phyloP scores from a whole-genome alignment of 441 rosid species.

The Corymbia calophylla region DNA sequence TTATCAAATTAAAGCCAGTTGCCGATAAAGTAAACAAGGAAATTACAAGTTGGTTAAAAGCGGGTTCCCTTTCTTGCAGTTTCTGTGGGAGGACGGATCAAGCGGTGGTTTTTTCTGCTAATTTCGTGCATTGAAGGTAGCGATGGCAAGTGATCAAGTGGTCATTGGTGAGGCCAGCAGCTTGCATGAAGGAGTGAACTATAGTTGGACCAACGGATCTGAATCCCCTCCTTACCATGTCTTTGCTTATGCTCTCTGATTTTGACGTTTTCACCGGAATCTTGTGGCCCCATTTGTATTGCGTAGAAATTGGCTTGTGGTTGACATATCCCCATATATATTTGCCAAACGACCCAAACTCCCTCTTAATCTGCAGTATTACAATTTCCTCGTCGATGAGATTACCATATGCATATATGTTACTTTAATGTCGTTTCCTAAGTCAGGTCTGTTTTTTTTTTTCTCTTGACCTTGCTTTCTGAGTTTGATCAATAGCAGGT shows the following conservation, averaged over 20 bases:
- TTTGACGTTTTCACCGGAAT: conserved; percentile 84
- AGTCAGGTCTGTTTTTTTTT: background rate
- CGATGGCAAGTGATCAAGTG: conserved; percentile 65
- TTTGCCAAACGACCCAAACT: conserved; percentile 61
- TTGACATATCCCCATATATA: conserved; percentile 82
- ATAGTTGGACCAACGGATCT: conserved; percentile 77
- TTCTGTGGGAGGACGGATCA: background rate
- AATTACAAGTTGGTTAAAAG: background rate
- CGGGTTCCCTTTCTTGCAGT: background rate
- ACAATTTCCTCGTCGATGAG: background rate
- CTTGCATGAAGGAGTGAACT: conserved; percentile 89
- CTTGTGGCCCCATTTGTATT: conserved; percentile 67
- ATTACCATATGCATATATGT: background rate
- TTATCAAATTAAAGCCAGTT: conserved; percentile 2
- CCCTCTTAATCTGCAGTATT: conserved; percentile 34
- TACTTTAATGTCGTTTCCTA: too few relatives aligned
- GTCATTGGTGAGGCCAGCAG: conserved; percentile 81
- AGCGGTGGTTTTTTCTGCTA: conserved; percentile 8
- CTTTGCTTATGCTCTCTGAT: conserved; percentile 82
- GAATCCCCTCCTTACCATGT: conserved; percentile 79
- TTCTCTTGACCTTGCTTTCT: background rate
- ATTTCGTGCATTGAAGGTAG: conserved; percentile 48
- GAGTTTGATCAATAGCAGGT: background rate
- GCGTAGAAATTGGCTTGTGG: conserved; percentile 50
- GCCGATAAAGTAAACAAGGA: background rate